Percentiles rank a stretch among this genome's conserved stretches.
Conservation (phyloP, 1,284 basidiomycete species). For the Leucoagaricus sp. region DNA sequence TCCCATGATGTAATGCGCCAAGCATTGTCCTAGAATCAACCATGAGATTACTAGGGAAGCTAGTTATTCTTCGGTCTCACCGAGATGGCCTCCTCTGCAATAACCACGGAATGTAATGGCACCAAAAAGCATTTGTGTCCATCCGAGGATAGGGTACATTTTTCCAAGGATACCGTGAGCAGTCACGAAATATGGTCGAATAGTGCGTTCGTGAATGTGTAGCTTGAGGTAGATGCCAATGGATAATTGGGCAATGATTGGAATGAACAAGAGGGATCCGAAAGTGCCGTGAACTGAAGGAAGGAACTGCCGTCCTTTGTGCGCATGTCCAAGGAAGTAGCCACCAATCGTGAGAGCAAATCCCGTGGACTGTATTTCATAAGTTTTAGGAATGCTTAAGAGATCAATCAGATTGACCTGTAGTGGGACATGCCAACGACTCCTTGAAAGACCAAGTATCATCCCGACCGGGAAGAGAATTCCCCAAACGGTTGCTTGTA, state of each 20-base stretch:
- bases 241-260: slow-evolving; percentile 67
- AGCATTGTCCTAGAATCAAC: slow-evolving; percentile 62
- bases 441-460: slow-evolving; percentile 81
- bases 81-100: slow-evolving; percentile 70
- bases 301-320: slow-evolving; percentile 75
- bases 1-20: slow-evolving; percentile 92
- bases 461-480: slow-evolving; percentile 85
- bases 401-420: slow-evolving; percentile 48
- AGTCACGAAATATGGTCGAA: slow-evolving; percentile 75
- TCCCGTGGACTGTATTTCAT: slow-evolving; percentile 55
- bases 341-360: slow-evolving; percentile 72
- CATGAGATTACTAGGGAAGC: slow-evolving; percentile 2
- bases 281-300: slow-evolving; percentile 71
- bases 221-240: slow-evolving; percentile 92
- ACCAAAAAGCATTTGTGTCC: slow-evolving; percentile 84
- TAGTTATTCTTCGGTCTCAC: slow-evolving; percentile 23
- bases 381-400: neutral
- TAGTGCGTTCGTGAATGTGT: slow-evolving; percentile 81
- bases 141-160: slow-evolving; percentile 84
- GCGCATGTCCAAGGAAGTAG: slow-evolving; percentile 79
- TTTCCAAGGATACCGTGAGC: slow-evolving; percentile 86
- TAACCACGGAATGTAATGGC: slow-evolving; percentile 66
- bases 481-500: slow-evolving; percentile 81
- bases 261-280: slow-evolving; percentile 68
- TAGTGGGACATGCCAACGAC: slow-evolving; percentile 84